Evolutionary conservation across 2,329 filamentous ascomycete species (phyloP).

Genomic region (Lasiodiplodia gonubiensis): DNA sequence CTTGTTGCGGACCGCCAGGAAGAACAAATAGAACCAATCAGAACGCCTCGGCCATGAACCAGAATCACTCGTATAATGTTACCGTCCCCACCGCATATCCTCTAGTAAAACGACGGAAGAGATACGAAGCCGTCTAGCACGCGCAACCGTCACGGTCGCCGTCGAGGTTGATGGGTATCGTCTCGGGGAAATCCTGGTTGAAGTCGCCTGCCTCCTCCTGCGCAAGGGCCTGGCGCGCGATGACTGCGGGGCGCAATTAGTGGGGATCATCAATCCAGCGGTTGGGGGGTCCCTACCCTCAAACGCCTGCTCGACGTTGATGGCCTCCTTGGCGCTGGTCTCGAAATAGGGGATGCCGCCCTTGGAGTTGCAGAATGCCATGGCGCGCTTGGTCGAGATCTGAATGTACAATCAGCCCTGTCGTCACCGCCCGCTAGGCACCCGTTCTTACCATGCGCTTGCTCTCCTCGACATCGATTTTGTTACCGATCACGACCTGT

Average conservation of each 20-base stretch:
- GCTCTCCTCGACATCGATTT: conserved; percentile 98
- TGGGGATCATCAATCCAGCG: conserved; percentile 28
- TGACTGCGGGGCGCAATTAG: conserved; percentile 68
- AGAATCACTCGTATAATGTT: conserved; percentile 34
- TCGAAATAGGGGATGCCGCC: conserved; percentile 98
- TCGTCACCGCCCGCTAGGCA: neutral
- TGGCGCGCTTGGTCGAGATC: conserved; percentile 94
- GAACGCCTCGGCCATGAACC: conserved; percentile 31
- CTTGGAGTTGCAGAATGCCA: conserved; percentile 97
- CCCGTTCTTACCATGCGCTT: conserved; percentile 76
- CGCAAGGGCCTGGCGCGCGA: conserved; percentile 90
- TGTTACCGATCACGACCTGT: conserved; percentile 94
- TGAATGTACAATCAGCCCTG: conserved; percentile 40
- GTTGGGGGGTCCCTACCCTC: conserved; percentile 54
- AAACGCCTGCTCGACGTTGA: conserved; percentile 93
- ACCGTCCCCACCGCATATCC: conserved; percentile 18
- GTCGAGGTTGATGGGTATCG: conserved; percentile 97
- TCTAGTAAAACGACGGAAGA: conserved; percentile 6
- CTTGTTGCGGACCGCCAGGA: conserved; percentile 7
- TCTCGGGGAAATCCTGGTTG: conserved; percentile 95
- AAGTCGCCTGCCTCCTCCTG: conserved; percentile 99
- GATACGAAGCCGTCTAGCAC: conserved; percentile 65
- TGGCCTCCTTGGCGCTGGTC: conserved; percentile 97
- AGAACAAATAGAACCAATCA: conserved; percentile 21
- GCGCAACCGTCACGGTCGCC: conserved; percentile 91